A percentile compares a stretch with the other conserved stretches of the same genome.
Conservation (phyloP, 2,329 filamentous ascomycete species). For the Thelonectria blattea region DNA sequence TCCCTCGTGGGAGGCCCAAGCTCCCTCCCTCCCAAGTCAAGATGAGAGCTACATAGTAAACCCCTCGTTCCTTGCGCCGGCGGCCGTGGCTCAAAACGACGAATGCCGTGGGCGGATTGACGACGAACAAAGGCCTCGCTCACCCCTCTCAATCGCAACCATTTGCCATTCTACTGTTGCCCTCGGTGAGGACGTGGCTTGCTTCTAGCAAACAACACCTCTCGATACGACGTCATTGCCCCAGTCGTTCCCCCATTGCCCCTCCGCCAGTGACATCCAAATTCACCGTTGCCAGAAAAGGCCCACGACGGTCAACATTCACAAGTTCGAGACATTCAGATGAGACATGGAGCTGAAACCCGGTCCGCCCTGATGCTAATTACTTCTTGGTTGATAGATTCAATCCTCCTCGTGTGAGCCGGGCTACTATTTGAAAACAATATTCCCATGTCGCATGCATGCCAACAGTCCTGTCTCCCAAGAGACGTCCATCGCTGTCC, state of each 20-base stretch:
- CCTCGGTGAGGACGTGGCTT: neutral
- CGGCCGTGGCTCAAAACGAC: neutral
- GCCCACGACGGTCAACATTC: neutral
- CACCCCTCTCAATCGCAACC: too few relatives aligned
- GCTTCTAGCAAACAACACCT: neutral
- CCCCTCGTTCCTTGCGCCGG: neutral
- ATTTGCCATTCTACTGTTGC: too few relatives aligned
- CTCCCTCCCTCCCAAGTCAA: slow-evolving; percentile 19
- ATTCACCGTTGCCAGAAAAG: neutral
- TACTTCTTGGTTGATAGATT: slow-evolving; percentile 9
- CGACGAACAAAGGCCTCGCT: too few relatives aligned
- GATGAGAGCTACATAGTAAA: neutral
- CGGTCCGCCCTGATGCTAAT: neutral
- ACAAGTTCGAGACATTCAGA: neutral
- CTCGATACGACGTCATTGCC: neutral
- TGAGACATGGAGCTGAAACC: neutral
- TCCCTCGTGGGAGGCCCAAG: slow-evolving; percentile 17
- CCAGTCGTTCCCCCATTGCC: neutral
- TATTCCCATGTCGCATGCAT: slow-evolving; percentile 5
- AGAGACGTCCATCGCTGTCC: slow-evolving; percentile 7
- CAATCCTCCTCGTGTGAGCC: slow-evolving; percentile 10
- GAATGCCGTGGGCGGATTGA: neutral
- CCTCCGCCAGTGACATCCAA: neutral
- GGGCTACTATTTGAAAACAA: slow-evolving; percentile 13
- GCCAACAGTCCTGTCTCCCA: slow-evolving; percentile 8